phyloP scores from a whole-genome alignment of 2,329 filamentous ascomycete genomes.

The Cytospora piceicola region DNA sequence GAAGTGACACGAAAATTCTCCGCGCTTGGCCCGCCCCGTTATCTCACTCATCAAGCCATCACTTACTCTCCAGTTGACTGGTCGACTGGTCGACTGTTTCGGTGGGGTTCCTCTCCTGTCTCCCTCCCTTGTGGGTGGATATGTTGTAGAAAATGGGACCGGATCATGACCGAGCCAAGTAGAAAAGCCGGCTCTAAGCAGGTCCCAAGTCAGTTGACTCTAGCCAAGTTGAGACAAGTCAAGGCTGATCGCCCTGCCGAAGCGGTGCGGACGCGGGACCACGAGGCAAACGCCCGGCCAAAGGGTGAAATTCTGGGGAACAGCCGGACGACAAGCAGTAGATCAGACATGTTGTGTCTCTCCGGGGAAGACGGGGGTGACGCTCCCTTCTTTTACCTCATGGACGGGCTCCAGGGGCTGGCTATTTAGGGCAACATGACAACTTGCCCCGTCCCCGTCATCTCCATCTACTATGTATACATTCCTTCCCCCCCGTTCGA shows the following conservation, averaged over 20 bases:
- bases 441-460: too few relatives aligned
- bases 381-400: neutral
- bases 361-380: constrained; percentile 14
- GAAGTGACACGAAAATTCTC: constrained; percentile 20
- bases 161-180: constrained; percentile 25
- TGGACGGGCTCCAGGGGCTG: neutral
- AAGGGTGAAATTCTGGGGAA: constrained; percentile 5
- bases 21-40: constrained; percentile 23
- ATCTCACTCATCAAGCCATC: constrained; percentile 26
- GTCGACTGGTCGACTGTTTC: neutral
- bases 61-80: too few relatives aligned
- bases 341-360: neutral
- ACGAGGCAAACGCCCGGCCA: neutral
- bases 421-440: neutral
- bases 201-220: neutral
- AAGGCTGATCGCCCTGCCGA: constrained; percentile 8
- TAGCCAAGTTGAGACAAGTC: constrained; percentile 11
- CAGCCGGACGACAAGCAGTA: neutral
- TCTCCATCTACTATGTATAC: too few relatives aligned
- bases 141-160: neutral
- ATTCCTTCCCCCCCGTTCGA: neutral
- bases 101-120: neutral
- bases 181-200: neutral
- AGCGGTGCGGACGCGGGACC: constrained; percentile 7
- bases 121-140: constrained; percentile 6